Conservation (phyloP, 2,329 filamentous ascomycete species). For the Talaromyces sp. region DNA sequence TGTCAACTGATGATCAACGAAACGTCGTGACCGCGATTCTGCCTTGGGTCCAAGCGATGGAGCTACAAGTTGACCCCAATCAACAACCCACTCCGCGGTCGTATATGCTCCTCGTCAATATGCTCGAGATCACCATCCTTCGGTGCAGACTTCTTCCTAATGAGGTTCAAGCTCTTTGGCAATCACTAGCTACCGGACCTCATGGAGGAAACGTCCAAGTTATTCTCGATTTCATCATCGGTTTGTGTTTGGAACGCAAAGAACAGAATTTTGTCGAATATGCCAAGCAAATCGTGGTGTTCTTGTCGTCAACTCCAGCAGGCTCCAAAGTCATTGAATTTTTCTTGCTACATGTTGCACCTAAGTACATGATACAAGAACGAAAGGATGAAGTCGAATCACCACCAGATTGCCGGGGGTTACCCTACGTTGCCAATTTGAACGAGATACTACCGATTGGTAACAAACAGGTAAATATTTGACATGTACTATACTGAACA, state of each 20-base stretch:
- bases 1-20: conserved; percentile 77
- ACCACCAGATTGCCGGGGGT: conserved; percentile 66
- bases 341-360: conserved; percentile 82
- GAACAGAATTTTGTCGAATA: conserved; percentile 99
- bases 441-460: conserved; percentile 75
- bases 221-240: conserved; percentile 94
- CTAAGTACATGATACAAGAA: conserved; percentile 94
- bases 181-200: conserved; percentile 88
- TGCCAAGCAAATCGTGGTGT: conserved; percentile 97
- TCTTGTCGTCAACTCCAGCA: conserved; percentile 79
- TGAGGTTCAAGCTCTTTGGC: conserved; percentile 96
- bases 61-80: conserved; percentile 86
- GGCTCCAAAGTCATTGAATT: conserved; percentile 94
- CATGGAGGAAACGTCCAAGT: conserved; percentile 92
- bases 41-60: conserved; percentile 93
- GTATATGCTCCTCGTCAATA: conserved; percentile 90
- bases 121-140: conserved; percentile 94
- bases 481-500: background rate
- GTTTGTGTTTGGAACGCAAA: conserved; percentile 83
- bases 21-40: conserved; percentile 93
- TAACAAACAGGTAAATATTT: conserved; percentile 67
- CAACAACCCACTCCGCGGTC: conserved; percentile 87
- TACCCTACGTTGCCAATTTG: conserved; percentile 90
- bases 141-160: conserved; percentile 86
- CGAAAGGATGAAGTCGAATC: conserved; percentile 68